Conservation (phyloP, 257 asterid genomes). For the Anisodus acutangulus region DNA sequence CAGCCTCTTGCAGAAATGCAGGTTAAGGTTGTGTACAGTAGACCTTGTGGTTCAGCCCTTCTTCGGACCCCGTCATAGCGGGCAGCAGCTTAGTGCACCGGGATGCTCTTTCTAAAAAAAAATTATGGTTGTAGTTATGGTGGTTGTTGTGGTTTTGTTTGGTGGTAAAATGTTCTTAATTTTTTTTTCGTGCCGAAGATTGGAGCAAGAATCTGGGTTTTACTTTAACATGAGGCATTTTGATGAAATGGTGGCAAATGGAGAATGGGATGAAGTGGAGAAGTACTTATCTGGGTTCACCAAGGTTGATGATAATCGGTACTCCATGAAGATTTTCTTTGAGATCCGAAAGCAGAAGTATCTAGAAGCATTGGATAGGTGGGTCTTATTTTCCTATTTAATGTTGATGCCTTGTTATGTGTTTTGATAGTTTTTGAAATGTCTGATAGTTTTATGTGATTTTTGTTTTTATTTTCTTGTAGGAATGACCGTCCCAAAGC, state of each 20-base stretch:
- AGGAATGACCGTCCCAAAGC: constrained; percentile 71
- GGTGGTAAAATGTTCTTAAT: neutral
- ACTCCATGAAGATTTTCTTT: constrained; percentile 62
- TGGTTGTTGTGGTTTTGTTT: constrained; percentile 14
- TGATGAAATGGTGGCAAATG: constrained; percentile 58
- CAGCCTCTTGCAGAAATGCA: too few relatives aligned
- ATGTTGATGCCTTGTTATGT: neutral
- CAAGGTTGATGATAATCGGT: constrained; percentile 62
- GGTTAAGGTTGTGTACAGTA: too few relatives aligned
- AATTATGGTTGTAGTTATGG: neutral
- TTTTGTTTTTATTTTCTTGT: constrained; percentile 25
- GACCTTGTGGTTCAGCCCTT: too few relatives aligned
- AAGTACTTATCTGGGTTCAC: constrained; percentile 63
- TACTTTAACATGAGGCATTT: constrained; percentile 63
- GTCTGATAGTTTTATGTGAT: neutral
- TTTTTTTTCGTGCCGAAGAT: constrained; percentile 34
- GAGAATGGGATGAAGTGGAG: constrained; percentile 66
- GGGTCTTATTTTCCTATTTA: constrained; percentile 10
- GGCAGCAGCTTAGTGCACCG: too few relatives aligned
- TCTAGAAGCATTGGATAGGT: constrained; percentile 59
- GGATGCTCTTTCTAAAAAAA: too few relatives aligned
- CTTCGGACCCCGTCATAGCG: too few relatives aligned
- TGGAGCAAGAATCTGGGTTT: constrained; percentile 66
- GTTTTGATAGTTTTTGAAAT: neutral
- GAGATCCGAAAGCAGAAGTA: constrained; percentile 69